phyloP scores from a whole-genome alignment of 495 filamentous ascomycete genomes.

The Penicillium atrosanguineum region DNA sequence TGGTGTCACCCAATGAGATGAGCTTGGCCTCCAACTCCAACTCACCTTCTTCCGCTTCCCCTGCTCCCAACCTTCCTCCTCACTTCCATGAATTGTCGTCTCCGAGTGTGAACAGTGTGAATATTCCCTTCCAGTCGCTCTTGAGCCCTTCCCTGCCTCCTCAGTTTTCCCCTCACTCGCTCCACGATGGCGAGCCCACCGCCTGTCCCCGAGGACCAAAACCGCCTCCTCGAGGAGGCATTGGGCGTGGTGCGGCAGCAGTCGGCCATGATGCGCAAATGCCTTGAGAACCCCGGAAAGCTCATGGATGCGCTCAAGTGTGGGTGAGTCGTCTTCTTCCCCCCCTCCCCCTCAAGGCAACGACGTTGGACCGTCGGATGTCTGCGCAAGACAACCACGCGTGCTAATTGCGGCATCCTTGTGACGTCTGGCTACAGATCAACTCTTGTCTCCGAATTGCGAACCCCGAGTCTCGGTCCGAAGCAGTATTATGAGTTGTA shows the following conservation, averaged over 20 bases:
- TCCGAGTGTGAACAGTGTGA: not conserved
- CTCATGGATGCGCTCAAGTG: slow-evolving; percentile 99
- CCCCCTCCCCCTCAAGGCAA: slow-evolving; percentile 31
- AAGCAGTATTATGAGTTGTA: slow-evolving; percentile 99
- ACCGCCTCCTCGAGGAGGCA: slow-evolving; percentile 93
- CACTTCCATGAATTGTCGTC: slow-evolving; percentile 13
- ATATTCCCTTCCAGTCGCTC: not conserved
- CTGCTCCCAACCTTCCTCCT: slow-evolving; percentile 1
- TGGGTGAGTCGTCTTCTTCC: slow-evolving; percentile 61
- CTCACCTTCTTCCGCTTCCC: slow-evolving; percentile 6
- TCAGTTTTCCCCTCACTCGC: slow-evolving; percentile 19
- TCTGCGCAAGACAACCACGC: slow-evolving; percentile 9
- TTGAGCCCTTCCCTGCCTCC: slow-evolving; percentile 3
- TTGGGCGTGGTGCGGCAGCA: slow-evolving; percentile 94
- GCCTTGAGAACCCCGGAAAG: slow-evolving; percentile 94
- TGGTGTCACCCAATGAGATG: slow-evolving; percentile 11
- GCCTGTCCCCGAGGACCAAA: slow-evolving; percentile 82
- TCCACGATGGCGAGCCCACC: slow-evolving; percentile 58
- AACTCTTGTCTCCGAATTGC: slow-evolving; percentile 93
- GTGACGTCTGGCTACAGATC: slow-evolving; percentile 57
- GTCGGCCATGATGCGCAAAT: slow-evolving; percentile 93
- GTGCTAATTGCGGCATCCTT: slow-evolving; percentile 15
- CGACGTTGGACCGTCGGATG: slow-evolving; percentile 15
- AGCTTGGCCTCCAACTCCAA: slow-evolving; percentile 17
- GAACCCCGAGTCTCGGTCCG: slow-evolving; percentile 90